Base-by-base conservation (phyloP, 768 basidiomycete species). In the Lactarius pseudohatsudake region DNA sequence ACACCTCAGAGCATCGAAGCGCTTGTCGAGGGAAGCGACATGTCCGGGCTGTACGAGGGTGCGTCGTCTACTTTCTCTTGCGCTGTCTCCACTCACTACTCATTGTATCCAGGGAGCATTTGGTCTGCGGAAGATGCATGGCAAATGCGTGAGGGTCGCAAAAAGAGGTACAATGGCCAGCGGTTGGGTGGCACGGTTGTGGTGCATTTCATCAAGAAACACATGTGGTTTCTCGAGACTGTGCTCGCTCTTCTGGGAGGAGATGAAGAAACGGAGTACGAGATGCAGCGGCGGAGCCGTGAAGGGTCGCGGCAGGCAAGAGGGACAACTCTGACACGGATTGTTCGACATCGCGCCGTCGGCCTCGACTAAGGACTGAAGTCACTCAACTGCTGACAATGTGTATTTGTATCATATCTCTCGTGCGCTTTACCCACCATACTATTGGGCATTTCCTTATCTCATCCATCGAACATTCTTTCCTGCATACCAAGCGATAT, bases 171-270 rank as follows among this genome's bases (percentile, higher is more conserved):
- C 72, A 82, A 86, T 69, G 81, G 81, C 55, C 79, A 83, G 65
- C 87, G 90, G 26, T 85, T 94, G 10, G 96, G 96, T 4, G 97
- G 96, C 6, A 99, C 96, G 2, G 84, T 96, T 56, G 91, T 94
- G 26, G 94, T 99, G 60, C 96, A 99, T 78, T 98, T 93, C 75
- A 90, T 99, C 82, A 99, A 98, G 86, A 90, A 93, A 76, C 87
- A 92, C 70, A 90, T 92, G 79, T 99, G 96, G 96, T 98, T 91
- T 78, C 76, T 95, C 71, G 96, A 99, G 79, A 92, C 96, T 6
- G 92, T 94, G 13, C 78, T 94, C 13, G 94, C 94, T 20, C 80
- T 99, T 30, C 80, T 98, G 34, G 92, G 91, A 61, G 85, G 87
- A n/a, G 85, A 88, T 36, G 89, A 93, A 66, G 78, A 84, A 64